Conservation (phyloP, 2,329 filamentous ascomycete genomes). For the Aspergillus sp. region DNA sequence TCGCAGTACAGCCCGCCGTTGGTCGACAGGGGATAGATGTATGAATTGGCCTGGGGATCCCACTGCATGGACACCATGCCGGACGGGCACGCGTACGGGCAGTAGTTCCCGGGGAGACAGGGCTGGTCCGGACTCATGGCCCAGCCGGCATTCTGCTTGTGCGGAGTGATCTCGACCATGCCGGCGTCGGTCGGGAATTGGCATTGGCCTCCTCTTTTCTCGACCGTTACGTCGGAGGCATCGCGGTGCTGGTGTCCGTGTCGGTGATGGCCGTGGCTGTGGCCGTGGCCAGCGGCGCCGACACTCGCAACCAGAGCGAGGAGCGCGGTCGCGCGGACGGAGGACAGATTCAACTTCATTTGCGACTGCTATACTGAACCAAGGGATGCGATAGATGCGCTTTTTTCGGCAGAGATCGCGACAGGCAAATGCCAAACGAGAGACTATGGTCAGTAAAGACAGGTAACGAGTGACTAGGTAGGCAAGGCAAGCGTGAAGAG, state of each 20-base stretch:
- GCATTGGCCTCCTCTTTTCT: conserved; percentile 51
- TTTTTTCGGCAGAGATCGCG: too few relatives aligned
- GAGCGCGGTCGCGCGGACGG: conserved; percentile 25
- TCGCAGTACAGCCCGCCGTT: conserved; percentile 68
- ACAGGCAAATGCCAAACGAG: too few relatives aligned
- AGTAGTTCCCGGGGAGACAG: conserved; percentile 59
- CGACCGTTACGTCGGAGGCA: conserved; percentile 29
- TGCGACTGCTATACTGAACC: too few relatives aligned
- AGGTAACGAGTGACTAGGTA: too few relatives aligned
- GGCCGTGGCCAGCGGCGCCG: conserved; percentile 26
- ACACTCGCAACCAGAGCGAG: conserved; percentile 28
- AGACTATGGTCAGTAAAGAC: too few relatives aligned
- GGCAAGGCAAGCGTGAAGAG: too few relatives aligned
- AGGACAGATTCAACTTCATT: conserved; percentile 26
- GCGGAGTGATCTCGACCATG: conserved; percentile 58
- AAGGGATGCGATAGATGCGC: too few relatives aligned
- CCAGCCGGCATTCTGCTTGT: conserved; percentile 60
- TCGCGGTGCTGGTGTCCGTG: conserved; percentile 19
- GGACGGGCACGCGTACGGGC: conserved; percentile 66
- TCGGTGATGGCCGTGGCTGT: conserved; percentile 12
- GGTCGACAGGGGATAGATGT: conserved; percentile 63
- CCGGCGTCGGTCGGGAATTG: conserved; percentile 58
- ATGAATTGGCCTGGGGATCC: conserved; percentile 58
- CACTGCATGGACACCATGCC: conserved; percentile 72
- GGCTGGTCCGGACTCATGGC: conserved; percentile 67